Conservation (phyloP, 2,329 filamentous ascomycete genomes). For the Colletotrichum endophyticum region DNA sequence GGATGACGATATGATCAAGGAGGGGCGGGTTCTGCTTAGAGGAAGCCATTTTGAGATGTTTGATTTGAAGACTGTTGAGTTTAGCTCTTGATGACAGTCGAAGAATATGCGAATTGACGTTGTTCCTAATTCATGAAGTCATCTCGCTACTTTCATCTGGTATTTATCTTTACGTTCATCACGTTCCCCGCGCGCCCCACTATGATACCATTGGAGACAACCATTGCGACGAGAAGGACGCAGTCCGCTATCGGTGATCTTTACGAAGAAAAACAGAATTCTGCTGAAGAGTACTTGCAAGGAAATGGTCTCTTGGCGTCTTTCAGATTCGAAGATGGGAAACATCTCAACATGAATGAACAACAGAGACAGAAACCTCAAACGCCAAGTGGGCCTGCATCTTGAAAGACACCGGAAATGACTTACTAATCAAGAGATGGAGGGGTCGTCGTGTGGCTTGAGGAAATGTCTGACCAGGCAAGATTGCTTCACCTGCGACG, state of each 20-base stretch:
- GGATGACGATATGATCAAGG: constrained; percentile 70
- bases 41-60: neutral
- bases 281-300: neutral
- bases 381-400: neutral
- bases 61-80: too few species aligned
- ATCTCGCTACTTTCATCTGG: neutral
- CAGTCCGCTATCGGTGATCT: constrained; percentile 2
- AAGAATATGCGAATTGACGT: neutral
- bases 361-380: neutral
- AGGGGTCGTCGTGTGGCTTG: neutral
- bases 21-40: constrained; percentile 26
- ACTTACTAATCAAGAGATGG: neutral
- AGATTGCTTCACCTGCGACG: neutral
- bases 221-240: neutral
- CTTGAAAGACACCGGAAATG: neutral
- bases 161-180: neutral
- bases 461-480: neutral
- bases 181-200: constrained; percentile 19
- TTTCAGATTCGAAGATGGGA: neutral
- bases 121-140: neutral
- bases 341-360: neutral
- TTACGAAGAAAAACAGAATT: neutral
- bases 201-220: constrained; percentile 13
- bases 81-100: neutral
- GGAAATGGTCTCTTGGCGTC: neutral